Base-by-base conservation (phyloP, 768 basidiomycete genomes). In the Ramaria sp. region DNA sequence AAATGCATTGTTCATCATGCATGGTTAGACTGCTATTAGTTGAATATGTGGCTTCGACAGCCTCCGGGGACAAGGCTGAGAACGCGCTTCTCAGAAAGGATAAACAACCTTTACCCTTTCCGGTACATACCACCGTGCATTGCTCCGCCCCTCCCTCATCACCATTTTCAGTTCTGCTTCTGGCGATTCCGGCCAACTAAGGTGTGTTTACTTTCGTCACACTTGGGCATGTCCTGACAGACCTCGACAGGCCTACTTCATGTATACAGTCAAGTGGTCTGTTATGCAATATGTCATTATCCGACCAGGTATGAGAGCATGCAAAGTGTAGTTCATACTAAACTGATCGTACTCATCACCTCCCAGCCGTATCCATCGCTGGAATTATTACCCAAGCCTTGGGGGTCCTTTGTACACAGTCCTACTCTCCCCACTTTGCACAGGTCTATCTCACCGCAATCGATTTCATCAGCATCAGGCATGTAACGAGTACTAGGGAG, bases 231-330 rank as follows among this genome's bases (percentile, higher is more conserved):
- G 57, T 45, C 60, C 53, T 57, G 50, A 51, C 30, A 30, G 50
- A 27, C 50, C 46, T 4, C 59, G 43, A 1, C 62, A 88, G 81
- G 75, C 85, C 1, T 91, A 94, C 70, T 95, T 95, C 67, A 88
- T 94, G 82, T 85, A 91, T 64, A 84, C 88, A 10, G 70, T 91
- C 66, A 91, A 90, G 81, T 94, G 91, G 89, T 75, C 79, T 41
- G 91, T 95, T 7, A 71, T 96, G 59, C 93, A 96, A 78, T 95
- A 92, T 66, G 82, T 88, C 22, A 79, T 91, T 57, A 71, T 92
- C 43, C 76, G 87, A 54, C 82, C 82, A 58, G 65, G 78, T 77
- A 49, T n/a, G 59, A 27, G 5, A 27, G 27, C 27, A 2, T 27
- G 27, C 27, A 27, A 27, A 27, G 27, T 27, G 6, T 33, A 20